Base-by-base conservation (phyloP, 345 rosid species). In the Eucalyptus leucophloia region DNA sequence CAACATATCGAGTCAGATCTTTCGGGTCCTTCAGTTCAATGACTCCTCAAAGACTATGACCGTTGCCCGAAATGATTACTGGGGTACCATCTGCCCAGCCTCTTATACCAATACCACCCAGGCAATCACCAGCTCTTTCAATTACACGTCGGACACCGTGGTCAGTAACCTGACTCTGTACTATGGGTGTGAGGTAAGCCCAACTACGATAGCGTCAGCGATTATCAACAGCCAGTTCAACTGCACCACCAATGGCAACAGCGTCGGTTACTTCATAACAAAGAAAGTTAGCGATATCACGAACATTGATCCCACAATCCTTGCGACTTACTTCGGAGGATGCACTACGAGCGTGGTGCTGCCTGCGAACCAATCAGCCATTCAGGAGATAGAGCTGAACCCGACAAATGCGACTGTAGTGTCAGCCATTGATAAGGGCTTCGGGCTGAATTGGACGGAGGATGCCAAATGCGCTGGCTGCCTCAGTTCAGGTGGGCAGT, bases 321-420 rank as follows among this genome's bases (percentile, higher is more conserved):
- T 81, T 47, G 0, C 4, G 9, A 12, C 9, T 77, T 69, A 0
- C 8, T 72, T 34, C 0, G 82, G 45, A 77, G 16, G 0, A 0
- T 77, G 83, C 47, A 0, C 0, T 0, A 77, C 83, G 9, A 77
- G 47, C 28, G 83, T 77, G 47, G 47, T 77, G 16, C 28, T 77
- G 83, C 0, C 83, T 10, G 47, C 9, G 1, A 3, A 6, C 47
- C 15, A 21, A 5, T 77, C 83, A 0, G 47, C 28, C 16, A 21
- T 77, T 0, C 47, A 21, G 83, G 28, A 2, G 9, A 77, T 77
- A 19, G 28, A 77, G 83, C 21, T 1, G 28, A 37, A 0, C 26
- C 16, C 16, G 0, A 0, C 2, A 5, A 37, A 0, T 0, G 0
- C 47, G 16, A 6, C 45, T 77, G 0, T 77, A 12, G 8, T 0